Evolutionary conservation across 1,139 yeast species (phyloP), one percentile per base, ranked within the genome.

Genomic region (Pichia inconspicua): DNA sequence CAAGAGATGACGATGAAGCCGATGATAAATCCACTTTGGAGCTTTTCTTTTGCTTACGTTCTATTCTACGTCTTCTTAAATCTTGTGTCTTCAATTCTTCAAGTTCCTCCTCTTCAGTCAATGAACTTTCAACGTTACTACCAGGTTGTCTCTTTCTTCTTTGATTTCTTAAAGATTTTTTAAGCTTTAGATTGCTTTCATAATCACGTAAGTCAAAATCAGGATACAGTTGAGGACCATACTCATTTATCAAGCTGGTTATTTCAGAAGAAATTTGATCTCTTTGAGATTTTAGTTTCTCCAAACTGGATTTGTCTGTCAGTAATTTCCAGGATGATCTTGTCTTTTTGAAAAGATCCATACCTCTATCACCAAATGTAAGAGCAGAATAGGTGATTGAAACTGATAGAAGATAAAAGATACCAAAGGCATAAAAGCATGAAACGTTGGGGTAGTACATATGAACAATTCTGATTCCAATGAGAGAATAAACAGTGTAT

Each of bases 361-460:
- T 74, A 22, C 98, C 97, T 55, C 84, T 86, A 62, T 92, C 98
- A 46, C 98, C 97, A 48, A 89, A 81, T 25, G 86, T 73, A 55
- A 92, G 72, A 0, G 97, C 96, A 25, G 96, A 81, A 63, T 87
- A 90, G 1, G 97, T 86, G 28, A 90, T 80, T 38, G 76, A 63
- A 0, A 84, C 88, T 50, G 92, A 78, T 45, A 77, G 66, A 41
- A 76, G 56, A 61, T 81, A 78, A 45, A 80, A 70, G 4, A 66
- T 60, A 22, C 72, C 42, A 70, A 82, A 80, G 30, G 78, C 67
- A 51, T 66, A 50, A 25, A 59, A 5, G 14, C 49, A 47, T 1
- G 65, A 60, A 37, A 53, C 47, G 25, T 48, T 59, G 48, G 59
- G 65, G 53, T 70, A 69, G 48, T 73, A 68, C 10, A 47, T 52